Evolutionary conservation across 1,284 basidiomycete genomes (phyloP), one percentile per base, ranked within the genome.

Genomic region (Golubevia pallescens): DNA sequence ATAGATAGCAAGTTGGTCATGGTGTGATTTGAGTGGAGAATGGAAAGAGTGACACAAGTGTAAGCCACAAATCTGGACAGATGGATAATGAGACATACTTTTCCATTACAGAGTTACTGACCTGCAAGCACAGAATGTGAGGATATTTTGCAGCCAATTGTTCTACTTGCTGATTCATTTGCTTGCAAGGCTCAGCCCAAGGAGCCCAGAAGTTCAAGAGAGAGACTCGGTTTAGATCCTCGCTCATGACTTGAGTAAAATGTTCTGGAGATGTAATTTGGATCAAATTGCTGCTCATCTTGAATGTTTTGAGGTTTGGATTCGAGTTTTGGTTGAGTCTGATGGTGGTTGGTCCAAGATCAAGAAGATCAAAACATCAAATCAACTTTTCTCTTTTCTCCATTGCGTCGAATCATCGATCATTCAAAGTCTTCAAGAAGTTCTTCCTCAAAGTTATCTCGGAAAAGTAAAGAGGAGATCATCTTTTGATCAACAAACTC

Each of bases 121-220:
- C 93, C 82, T 91, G 89, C n/a, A 96, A 87, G 68, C 93, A 92
- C 21, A 95, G 87, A 1, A 92, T 84, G 7, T 88, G 80, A 0
- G 91, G 89, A 78, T 93, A 90, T 82, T 92, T 92, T 71, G 88
- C 89, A 0, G 93, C 90, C 38, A 95, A 88, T 62, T 81, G 74
- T 5, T 60, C 55, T 7, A 85, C 71, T n/a, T 80, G 80, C 24
- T 73, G 67, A 69, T 81, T 85, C 81, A 85, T n/a, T n/a, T n/a
- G n/a, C n/a, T n/a, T n/a, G 51, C 51, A 53, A 16, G 51, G 51
- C 61, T 83, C 79, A 2, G 82, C 82, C 82, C 82, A 85, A 1
- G 80, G 75, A 34, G 82, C 82, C 75, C 80, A 82, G 62, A 85
- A 85, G 71, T 85, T 85, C 66, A 85, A 78, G 32, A 85, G 67